Evolutionary conservation across 371 early-diverging fungal species (phyloP).

Genomic region (Mortierella sp.): DNA sequence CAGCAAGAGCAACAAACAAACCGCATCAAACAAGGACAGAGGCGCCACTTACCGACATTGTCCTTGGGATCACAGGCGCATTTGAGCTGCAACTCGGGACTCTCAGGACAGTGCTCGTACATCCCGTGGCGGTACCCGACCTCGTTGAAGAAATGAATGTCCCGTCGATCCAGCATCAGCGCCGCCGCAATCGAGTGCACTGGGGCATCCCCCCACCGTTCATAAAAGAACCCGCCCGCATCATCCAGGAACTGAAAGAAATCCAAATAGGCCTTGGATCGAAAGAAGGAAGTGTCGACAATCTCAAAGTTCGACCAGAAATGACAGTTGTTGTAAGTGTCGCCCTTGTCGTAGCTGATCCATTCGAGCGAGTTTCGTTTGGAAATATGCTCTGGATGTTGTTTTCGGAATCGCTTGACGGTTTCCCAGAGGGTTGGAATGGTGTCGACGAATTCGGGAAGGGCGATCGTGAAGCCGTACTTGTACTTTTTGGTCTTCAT

Average conservation of each 20-base stretch:
- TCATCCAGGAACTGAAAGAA: slow-evolving; percentile 88
- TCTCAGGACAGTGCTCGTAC: slow-evolving; percentile 81
- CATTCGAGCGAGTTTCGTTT: slow-evolving; percentile 62
- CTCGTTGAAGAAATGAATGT: slow-evolving; percentile 95
- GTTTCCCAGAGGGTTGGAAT: slow-evolving; percentile 86
- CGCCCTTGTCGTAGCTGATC: slow-evolving; percentile 66
- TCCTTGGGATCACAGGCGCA: slow-evolving; percentile 66
- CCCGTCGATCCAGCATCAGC: slow-evolving; percentile 78
- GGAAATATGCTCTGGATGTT: slow-evolving; percentile 64
- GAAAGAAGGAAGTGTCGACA: slow-evolving; percentile 83
- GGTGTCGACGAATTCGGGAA: slow-evolving; percentile 86
- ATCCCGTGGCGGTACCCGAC: slow-evolving; percentile 85
- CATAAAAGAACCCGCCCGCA: slow-evolving; percentile 93
- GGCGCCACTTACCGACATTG: slow-evolving; percentile 42
- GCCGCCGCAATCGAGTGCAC: slow-evolving; percentile 94
- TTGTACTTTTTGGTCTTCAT: slow-evolving; percentile 83
- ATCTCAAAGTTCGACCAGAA: slow-evolving; percentile 97
- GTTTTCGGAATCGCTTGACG: slow-evolving; percentile 66
- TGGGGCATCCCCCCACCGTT: slow-evolving; percentile 98
- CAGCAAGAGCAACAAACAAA: background rate
- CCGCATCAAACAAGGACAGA: background rate
- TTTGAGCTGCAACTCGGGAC: slow-evolving; percentile 62
- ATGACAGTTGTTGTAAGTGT: slow-evolving; percentile 81
- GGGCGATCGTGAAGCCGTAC: slow-evolving; percentile 87
- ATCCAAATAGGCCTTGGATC: slow-evolving; percentile 78